Evolutionary conservation across 164 flowering plant genomes (phyloP).

Genomic region (Vitis amurensis): DNA sequence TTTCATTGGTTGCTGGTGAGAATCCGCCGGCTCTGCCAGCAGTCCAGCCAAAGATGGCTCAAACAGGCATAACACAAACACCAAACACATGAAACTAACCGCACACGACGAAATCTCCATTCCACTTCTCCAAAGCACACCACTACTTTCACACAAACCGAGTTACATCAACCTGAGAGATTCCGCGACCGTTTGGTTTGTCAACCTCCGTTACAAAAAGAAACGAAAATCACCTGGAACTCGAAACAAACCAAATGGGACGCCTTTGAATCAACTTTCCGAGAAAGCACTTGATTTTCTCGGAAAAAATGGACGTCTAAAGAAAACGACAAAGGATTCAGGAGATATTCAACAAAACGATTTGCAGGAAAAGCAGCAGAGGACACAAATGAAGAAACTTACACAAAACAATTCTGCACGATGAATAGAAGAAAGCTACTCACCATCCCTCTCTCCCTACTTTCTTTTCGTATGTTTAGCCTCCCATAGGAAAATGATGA

Average conservation of each 20-base stretch:
- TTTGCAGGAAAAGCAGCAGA: too few species aligned
- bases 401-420: not conserved
- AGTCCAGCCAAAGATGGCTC: constrained; percentile 27
- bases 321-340: constrained; percentile 9
- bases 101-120: not conserved
- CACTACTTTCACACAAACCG: too few species aligned
- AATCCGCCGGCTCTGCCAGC: constrained; percentile 41
- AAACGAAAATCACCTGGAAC: constrained; percentile 3
- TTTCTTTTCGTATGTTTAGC: not conserved
- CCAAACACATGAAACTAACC: not conserved
- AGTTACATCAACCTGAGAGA: not conserved
- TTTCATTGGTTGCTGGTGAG: constrained; percentile 46
- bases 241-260: not conserved
- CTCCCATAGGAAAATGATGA: not conserved
- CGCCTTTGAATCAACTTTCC: constrained; percentile 3
- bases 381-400: too few species aligned
- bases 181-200: not conserved
- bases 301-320: not conserved
- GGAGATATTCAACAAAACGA: constrained; percentile 15
- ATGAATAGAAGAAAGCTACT: not conserved
- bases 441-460: not conserved
- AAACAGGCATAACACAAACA: constrained; percentile 5
- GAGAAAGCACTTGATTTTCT: not conserved
- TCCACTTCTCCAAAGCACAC: too few species aligned
- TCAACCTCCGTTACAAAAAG: not conserved